Conservation (phyloP, 163 green algal genomes). For the Scenedesmus sp. region DNA sequence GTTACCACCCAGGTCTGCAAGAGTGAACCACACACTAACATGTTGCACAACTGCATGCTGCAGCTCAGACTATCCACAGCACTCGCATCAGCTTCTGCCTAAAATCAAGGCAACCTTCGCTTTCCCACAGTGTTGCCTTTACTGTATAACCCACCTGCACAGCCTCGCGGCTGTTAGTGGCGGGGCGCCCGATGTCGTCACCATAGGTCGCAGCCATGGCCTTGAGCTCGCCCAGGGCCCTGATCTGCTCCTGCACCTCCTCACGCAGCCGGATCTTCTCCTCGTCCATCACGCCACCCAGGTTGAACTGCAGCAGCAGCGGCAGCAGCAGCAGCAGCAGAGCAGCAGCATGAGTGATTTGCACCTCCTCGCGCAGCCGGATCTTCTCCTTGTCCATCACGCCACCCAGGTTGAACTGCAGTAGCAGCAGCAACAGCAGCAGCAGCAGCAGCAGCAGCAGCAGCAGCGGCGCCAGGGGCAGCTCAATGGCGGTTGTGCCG, state of each 20-base stretch:
- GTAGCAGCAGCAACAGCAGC: background rate
- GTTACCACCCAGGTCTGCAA: background rate
- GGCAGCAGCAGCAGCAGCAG: background rate
- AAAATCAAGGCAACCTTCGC: too few species aligned
- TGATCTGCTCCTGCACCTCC: slow-evolving; percentile 81
- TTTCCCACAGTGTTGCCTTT: too few species aligned
- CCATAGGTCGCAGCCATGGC: slow-evolving; percentile 78
- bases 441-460: background rate
- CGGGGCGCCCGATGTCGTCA: slow-evolving; percentile 70
- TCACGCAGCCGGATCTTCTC: slow-evolving; percentile 76
- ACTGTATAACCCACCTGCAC: slow-evolving; percentile 49
- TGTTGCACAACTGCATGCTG: background rate
- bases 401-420: background rate
- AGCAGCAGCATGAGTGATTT: background rate
- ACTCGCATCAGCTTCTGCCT: too few species aligned
- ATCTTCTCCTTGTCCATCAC: background rate
- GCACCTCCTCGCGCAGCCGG: background rate
- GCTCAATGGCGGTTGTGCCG: background rate
- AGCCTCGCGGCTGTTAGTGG: slow-evolving; percentile 67
- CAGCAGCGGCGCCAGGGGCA: background rate
- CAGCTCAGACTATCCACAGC: background rate
- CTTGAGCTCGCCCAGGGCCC: slow-evolving; percentile 74
- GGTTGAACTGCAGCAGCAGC: slow-evolving; percentile 45
- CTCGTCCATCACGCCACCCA: slow-evolving; percentile 74
- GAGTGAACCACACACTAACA: background rate